Conservation (phyloP, 129 eudicot species). For the Arctium minus region DNA sequence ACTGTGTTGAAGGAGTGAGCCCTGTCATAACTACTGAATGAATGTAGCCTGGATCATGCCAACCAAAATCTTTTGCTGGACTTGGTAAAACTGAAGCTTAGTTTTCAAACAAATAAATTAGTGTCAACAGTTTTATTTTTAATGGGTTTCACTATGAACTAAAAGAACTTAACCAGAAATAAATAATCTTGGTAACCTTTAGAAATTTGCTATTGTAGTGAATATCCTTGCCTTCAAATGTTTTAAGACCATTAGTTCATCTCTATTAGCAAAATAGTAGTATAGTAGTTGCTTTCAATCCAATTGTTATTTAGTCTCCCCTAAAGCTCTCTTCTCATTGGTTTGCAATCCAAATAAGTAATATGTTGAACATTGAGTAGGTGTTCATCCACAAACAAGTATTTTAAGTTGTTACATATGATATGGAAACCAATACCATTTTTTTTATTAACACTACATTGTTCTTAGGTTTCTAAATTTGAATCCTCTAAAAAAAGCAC, state of each 20-base stretch:
- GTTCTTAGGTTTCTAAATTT: not conserved
- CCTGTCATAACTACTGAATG: conserved; percentile 78
- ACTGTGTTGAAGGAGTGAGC: conserved; percentile 54
- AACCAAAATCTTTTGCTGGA: conserved; percentile 90
- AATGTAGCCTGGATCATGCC: conserved; percentile 98
- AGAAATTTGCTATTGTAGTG: not conserved
- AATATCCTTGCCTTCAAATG: not conserved
- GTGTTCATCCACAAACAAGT: not conserved
- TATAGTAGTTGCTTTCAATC: not conserved
- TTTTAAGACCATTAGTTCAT: not conserved
- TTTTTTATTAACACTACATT: not conserved
- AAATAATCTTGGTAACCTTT: not conserved
- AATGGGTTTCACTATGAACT: not conserved
- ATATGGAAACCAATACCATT: not conserved
- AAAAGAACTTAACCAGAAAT: not conserved
- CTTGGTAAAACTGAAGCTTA: conserved; percentile 30
- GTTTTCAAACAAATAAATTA: not conserved
- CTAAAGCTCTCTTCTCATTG: not conserved
- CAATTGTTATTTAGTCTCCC: not conserved
- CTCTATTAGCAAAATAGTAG: not conserved
- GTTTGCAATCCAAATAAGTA: not conserved
- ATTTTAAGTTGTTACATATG: not conserved
- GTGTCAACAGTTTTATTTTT: not conserved
- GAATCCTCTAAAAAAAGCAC: not conserved
- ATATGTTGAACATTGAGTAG: not conserved